A percentile compares a stretch with the other conserved stretches of the same genome.
Conservation (phyloP, 1,139 yeast genomes). For the Yamadazyma oceani region DNA sequence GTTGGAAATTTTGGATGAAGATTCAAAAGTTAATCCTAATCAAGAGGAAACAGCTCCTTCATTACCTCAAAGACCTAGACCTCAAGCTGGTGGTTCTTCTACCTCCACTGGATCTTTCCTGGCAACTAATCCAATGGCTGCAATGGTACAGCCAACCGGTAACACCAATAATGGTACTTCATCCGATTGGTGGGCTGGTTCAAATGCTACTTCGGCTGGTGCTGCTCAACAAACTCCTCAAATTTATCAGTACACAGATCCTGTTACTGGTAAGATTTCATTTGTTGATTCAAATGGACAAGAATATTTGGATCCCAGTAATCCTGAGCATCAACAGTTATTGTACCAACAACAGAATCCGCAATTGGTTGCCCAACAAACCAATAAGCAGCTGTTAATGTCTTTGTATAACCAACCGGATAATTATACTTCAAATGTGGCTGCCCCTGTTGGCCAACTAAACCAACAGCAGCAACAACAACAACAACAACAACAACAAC, state of each 20-base stretch:
- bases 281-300: slow-evolving; percentile 61
- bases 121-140: slow-evolving; percentile 20
- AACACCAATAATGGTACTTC: slow-evolving; percentile 6
- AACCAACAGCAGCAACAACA: slow-evolving; percentile 21
- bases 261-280: slow-evolving; percentile 58
- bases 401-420: slow-evolving; percentile 43
- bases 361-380: slow-evolving; percentile 44
- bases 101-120: slow-evolving; percentile 12
- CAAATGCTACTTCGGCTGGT: slow-evolving; percentile 15
- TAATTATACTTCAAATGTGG: slow-evolving; percentile 27
- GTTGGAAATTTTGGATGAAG: slow-evolving; percentile 46
- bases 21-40: slow-evolving; percentile 35
- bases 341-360: slow-evolving; percentile 46
- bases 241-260: slow-evolving; percentile 63
- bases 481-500: slow-evolving; percentile 21
- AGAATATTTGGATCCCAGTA: slow-evolving; percentile 56
- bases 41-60: slow-evolving; percentile 42
- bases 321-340: slow-evolving; percentile 53
- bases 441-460: slow-evolving; percentile 19
- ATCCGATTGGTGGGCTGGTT: slow-evolving; percentile 30
- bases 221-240: slow-evolving; percentile 29
- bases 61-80: slow-evolving; percentile 47
- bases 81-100: slow-evolving; percentile 10
- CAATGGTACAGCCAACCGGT: slow-evolving; percentile 15
- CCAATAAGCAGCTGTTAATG: slow-evolving; percentile 42